Base-by-base conservation (phyloP, 768 basidiomycete genomes). In the Phanerochaete carnosa region DNA sequence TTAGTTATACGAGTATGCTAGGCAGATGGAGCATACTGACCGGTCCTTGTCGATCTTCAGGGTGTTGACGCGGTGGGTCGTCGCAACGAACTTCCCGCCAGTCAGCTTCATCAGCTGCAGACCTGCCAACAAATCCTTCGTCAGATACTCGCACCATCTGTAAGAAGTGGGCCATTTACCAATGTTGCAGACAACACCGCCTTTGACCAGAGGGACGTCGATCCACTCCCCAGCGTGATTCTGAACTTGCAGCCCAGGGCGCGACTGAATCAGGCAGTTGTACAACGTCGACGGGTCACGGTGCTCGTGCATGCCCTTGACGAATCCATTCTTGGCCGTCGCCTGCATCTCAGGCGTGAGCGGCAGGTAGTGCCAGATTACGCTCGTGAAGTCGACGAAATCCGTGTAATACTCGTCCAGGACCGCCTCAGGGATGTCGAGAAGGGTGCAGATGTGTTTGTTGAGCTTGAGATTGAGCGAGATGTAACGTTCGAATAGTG, bases 181-280 rank as follows among this genome's bases (percentile, higher is more conserved):
- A 39, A 73, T 71, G 55, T 73, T 73, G 57, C 68, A 73, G 11
- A 73, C 72, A 5, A 73, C 72, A 13, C 72, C 72, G 30, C 70
- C 70, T 22, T 64, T 59, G 16, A 73, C 67, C 59, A 68, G 65
- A 7, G 70, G 72, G 29, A 73, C 62, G 50, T 72, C 70, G 15
- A 72, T 53, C 72, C 72, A 71, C 12, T 60, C 59, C 15, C 72
- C 70, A 19, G 55, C 55, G 33, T 71, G 69, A 52, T 73, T 73
- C 58, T 73, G 70, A 25, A 62, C 71, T 59, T 73, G 70, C 23
- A 73, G 58, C 1, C 70, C 72, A 19, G 62, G 53, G 28, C 72
- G 60, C 3, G 68, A 69, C 53, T 73, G 72, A 43, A 73, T 71
- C 60, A 73, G 60, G 55, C 70, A 71, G 0, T 69, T 73, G 9